These are phyloP conservation scores for Plasmopara viticola DNA, from an alignment of 352 stramenopile genomes.

Conservation along the genomic window DNA sequence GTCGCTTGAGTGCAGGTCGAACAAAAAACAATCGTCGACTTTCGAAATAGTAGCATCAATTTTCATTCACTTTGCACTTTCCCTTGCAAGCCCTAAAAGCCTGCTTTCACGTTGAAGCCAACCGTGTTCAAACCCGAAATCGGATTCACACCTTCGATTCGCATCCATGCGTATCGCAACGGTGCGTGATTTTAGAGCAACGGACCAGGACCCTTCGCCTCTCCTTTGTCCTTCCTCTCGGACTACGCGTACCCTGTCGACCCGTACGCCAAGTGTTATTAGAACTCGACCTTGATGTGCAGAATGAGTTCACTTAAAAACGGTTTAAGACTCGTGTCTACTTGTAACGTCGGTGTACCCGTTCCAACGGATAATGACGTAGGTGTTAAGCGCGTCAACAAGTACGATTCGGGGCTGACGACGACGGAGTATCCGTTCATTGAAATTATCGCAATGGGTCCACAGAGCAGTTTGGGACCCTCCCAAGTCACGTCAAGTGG, in stretches of 20 bases:
- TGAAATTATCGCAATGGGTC: conserved; percentile 5
- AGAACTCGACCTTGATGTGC: conserved; percentile 1
- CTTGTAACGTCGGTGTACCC: conserved; percentile 11
- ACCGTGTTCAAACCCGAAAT: neutral
- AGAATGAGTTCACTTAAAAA: neutral
- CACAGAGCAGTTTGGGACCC: neutral
- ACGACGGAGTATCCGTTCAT: conserved; percentile 4
- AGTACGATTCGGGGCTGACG: conserved; percentile 1
- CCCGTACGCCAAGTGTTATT: conserved; percentile 1
- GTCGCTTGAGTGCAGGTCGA: neutral
- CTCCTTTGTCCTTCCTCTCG: neutral
- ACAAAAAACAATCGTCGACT: neutral
- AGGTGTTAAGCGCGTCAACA: conserved; percentile 28
- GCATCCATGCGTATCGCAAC: conserved; percentile 14
- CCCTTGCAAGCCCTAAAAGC: conserved; percentile 6
- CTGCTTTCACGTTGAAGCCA: neutral
- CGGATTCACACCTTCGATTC: neutral
- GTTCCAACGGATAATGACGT: conserved; percentile 59
- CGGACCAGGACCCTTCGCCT: conserved; percentile 1
- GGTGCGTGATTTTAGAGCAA: conserved; percentile 3
- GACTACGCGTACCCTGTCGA: neutral
- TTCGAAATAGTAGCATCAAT: neutral
- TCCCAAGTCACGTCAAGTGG: neutral
- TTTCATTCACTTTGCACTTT: conserved; percentile 3
- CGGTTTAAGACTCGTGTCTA: conserved; percentile 5